A percentile compares a stretch with the other conserved stretches of the same genome.
Conservation (phyloP, 2,329 filamentous ascomycete genomes). For the Cucurbitaria berberidis region DNA sequence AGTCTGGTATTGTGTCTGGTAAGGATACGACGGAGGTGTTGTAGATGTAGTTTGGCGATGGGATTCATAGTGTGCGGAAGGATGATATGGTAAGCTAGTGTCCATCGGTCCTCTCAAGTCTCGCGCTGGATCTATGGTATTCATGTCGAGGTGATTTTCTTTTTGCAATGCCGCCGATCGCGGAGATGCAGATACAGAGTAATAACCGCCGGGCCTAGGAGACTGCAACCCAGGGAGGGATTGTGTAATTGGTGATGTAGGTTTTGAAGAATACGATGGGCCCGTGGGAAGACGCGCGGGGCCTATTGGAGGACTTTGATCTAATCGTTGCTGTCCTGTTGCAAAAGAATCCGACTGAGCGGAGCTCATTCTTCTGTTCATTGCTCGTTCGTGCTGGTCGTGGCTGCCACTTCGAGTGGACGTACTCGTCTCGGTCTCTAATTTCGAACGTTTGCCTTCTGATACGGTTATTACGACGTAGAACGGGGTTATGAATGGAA, state of each 20-base stretch:
- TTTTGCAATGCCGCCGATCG: slow-evolving; percentile 34
- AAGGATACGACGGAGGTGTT: slow-evolving; percentile 24
- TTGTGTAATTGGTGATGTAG: slow-evolving; percentile 42
- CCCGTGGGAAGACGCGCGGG: slow-evolving; percentile 34
- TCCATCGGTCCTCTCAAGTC: slow-evolving; percentile 32
- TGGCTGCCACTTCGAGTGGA: slow-evolving; percentile 42
- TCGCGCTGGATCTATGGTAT: slow-evolving; percentile 22
- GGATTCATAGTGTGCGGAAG: slow-evolving; percentile 22
- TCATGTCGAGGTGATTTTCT: slow-evolving; percentile 33
- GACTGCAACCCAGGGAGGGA: slow-evolving; percentile 43
- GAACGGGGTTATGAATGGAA: not conserved
- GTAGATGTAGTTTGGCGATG: slow-evolving; percentile 24
- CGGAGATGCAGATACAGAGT: slow-evolving; percentile 44
- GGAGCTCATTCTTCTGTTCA: slow-evolving; percentile 36
- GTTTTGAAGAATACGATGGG: slow-evolving; percentile 36
- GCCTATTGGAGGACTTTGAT: slow-evolving; percentile 37
- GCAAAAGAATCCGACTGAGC: slow-evolving; percentile 28
- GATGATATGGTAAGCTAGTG: slow-evolving; percentile 20
- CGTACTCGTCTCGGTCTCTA: slow-evolving; percentile 48
- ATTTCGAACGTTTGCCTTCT: slow-evolving; percentile 54
- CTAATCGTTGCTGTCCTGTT: slow-evolving; percentile 25
- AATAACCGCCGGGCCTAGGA: slow-evolving; percentile 42
- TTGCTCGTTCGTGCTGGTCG: slow-evolving; percentile 36
- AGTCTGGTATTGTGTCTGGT: slow-evolving; percentile 28
- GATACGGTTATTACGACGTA: slow-evolving; percentile 26